Percentiles rank a stretch among this genome's conserved stretches.
These are phyloP conservation scores for Exophiala dermatitidis DNA, from an alignment of 2,329 filamentous ascomycete genomes.

Conservation along the genomic window DNA sequence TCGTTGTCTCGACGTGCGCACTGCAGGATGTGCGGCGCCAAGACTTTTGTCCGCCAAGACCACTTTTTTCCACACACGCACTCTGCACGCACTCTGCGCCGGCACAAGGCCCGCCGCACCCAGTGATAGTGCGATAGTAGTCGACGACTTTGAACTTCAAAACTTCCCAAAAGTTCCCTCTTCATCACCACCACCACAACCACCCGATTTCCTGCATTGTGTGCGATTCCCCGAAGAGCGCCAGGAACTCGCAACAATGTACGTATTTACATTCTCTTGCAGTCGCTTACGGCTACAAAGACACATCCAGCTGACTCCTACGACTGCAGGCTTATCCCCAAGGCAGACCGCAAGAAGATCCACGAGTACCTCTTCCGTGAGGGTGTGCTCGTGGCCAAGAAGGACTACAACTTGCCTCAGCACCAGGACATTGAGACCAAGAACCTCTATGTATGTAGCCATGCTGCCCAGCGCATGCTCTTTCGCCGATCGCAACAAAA, in stretches of 20 bases:
- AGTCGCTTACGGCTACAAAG: too few species aligned
- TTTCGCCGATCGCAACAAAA: neutral
- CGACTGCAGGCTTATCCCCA: conserved; percentile 80
- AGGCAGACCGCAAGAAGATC: conserved; percentile 99
- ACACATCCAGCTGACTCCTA: too few species aligned
- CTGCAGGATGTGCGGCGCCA: neutral
- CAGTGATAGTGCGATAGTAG: neutral
- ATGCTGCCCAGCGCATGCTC: conserved; percentile 2
- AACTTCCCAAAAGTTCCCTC: neutral
- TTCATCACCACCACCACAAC: neutral
- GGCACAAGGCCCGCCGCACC: neutral
- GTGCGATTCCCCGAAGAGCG: conserved; percentile 49
- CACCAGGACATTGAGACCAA: conserved; percentile 98
- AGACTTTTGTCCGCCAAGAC: neutral
- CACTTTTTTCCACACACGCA: conserved; percentile 1
- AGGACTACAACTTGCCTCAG: conserved; percentile 98
- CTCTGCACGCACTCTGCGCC: neutral
- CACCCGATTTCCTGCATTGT: conserved; percentile 34
- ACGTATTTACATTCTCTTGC: neutral
- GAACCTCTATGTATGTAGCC: conserved; percentile 73
- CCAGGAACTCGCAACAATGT: conserved; percentile 41
- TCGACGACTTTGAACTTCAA: neutral
- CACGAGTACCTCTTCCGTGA: conserved; percentile 99
- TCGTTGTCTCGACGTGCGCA: neutral
- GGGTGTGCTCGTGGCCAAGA: conserved; percentile 90